Conservation (phyloP, 345 rosid species). For the Triadica sebifera region DNA sequence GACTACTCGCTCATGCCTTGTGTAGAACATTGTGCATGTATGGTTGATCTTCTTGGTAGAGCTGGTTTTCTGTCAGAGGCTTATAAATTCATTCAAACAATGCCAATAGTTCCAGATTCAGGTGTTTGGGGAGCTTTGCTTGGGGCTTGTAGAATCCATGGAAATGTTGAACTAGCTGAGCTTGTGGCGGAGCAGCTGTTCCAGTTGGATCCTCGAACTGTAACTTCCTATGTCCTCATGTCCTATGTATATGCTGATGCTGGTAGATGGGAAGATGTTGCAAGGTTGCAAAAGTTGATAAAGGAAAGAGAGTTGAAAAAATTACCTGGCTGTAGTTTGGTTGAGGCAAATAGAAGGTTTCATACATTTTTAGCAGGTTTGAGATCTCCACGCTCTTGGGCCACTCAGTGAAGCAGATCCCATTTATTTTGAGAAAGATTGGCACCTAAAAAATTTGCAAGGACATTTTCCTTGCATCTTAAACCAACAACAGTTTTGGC, state of each 20-base stretch:
- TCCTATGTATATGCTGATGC: slow-evolving; percentile 7
- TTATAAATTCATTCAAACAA: not conserved
- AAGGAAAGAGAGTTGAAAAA: slow-evolving; percentile 14
- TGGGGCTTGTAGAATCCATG: slow-evolving; percentile 13
- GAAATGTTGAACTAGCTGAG: slow-evolving; percentile 16
- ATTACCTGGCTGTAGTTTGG: not conserved
- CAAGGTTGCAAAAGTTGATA: slow-evolving; percentile 5
- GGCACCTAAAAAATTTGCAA: not conserved
- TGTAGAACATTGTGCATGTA: slow-evolving; percentile 4
- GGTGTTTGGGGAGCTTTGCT: slow-evolving; percentile 14
- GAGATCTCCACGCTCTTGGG: slow-evolving; percentile 9
- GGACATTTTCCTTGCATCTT: not conserved
- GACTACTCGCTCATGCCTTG: not conserved
- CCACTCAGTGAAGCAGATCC: not conserved
- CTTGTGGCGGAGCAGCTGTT: not conserved
- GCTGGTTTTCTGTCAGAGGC: slow-evolving; percentile 9
- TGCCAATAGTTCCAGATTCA: slow-evolving; percentile 7
- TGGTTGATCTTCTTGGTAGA: slow-evolving; percentile 12
- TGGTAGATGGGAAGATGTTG: slow-evolving; percentile 11
- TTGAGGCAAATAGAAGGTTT: slow-evolving; percentile 11
- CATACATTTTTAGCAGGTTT: slow-evolving; percentile 13
- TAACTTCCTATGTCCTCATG: slow-evolving; percentile 1
- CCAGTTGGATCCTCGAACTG: slow-evolving; percentile 5
- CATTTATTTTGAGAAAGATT: not conserved
- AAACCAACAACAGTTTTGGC: too few species aligned